These are phyloP conservation scores for Cenchrus americanus DNA, from an alignment of 176 grass and related monocot genomes.

Conservation along the genomic window DNA sequence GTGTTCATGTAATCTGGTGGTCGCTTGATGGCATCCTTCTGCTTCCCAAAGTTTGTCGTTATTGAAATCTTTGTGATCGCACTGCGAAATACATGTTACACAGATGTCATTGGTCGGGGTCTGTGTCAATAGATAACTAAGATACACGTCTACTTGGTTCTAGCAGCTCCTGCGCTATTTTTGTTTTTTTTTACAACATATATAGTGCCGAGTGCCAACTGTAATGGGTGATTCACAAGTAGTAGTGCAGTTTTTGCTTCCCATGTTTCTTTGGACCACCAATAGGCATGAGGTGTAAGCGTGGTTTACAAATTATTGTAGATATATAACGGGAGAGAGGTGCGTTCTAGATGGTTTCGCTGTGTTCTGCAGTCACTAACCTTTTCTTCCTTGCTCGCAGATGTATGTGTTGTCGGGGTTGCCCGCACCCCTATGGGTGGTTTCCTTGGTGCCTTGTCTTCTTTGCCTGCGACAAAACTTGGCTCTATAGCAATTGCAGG, in stretches of 20 bases:
- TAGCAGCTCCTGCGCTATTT: background rate
- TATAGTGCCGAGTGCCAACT: background rate
- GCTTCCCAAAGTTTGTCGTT: background rate
- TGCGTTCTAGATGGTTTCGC: slow-evolving; percentile 2
- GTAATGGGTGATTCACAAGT: background rate
- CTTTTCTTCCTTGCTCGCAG: slow-evolving; percentile 45
- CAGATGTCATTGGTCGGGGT: background rate
- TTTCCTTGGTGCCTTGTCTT: slow-evolving; percentile 85
- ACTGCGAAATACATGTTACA: background rate
- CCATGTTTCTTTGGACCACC: background rate
- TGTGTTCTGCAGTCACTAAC: slow-evolving; percentile 4
- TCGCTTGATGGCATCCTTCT: background rate
- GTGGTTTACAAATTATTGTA: background rate
- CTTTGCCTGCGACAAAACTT: slow-evolving; percentile 87
- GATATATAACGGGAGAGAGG: background rate
- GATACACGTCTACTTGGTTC: background rate
- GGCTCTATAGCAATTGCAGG: slow-evolving; percentile 77
- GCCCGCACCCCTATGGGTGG: slow-evolving; percentile 89
- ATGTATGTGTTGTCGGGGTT: slow-evolving; percentile 87
- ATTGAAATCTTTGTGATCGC: background rate
- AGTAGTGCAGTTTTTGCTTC: background rate
- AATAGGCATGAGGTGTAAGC: background rate
- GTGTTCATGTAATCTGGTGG: background rate
- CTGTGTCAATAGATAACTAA: too few species aligned
- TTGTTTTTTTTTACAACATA: background rate